Conservation (phyloP, 805 yeast genomes). For the Candida montana region DNA sequence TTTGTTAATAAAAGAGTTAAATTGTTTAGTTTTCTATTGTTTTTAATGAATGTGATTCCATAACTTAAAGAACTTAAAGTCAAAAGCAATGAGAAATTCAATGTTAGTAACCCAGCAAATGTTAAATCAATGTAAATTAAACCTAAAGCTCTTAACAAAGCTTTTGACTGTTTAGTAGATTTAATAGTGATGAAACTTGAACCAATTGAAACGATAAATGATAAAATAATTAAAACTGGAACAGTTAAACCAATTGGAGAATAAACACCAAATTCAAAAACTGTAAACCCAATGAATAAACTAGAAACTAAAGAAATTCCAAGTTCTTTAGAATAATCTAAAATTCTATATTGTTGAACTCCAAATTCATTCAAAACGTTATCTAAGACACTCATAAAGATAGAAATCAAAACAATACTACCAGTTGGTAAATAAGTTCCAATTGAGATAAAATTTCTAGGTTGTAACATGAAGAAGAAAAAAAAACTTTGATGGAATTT, state of each 20-base stretch:
- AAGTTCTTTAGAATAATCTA: slow-evolving; percentile 19
- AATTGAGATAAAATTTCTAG: slow-evolving; percentile 79
- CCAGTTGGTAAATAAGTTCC: slow-evolving; percentile 92
- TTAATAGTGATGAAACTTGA: slow-evolving; percentile 16
- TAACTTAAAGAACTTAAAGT: slow-evolving; percentile 61
- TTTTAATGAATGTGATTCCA: slow-evolving; percentile 62
- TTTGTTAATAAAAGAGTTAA: slow-evolving; percentile 40
- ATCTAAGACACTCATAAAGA: slow-evolving; percentile 62
- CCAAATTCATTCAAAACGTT: slow-evolving; percentile 38
- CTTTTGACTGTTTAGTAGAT: slow-evolving; percentile 11
- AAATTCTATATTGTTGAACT: not conserved
- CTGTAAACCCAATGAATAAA: slow-evolving; percentile 25
- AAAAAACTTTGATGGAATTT: slow-evolving; percentile 97
- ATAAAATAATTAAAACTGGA: slow-evolving; percentile 14
- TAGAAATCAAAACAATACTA: slow-evolving; percentile 61
- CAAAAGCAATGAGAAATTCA: slow-evolving; percentile 81
- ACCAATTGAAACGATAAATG: slow-evolving; percentile 15
- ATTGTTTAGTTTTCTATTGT: slow-evolving; percentile 22
- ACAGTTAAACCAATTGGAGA: slow-evolving; percentile 12
- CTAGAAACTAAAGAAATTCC: slow-evolving; percentile 29
- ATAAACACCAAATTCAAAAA: slow-evolving; percentile 19
- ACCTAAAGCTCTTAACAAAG: slow-evolving; percentile 37
- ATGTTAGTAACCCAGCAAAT: slow-evolving; percentile 66
- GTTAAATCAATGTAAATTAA: slow-evolving; percentile 61
- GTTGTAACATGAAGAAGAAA: slow-evolving; percentile 78